Conservation (phyloP, 805 yeast species). For the Ogataea paraovalis region DNA sequence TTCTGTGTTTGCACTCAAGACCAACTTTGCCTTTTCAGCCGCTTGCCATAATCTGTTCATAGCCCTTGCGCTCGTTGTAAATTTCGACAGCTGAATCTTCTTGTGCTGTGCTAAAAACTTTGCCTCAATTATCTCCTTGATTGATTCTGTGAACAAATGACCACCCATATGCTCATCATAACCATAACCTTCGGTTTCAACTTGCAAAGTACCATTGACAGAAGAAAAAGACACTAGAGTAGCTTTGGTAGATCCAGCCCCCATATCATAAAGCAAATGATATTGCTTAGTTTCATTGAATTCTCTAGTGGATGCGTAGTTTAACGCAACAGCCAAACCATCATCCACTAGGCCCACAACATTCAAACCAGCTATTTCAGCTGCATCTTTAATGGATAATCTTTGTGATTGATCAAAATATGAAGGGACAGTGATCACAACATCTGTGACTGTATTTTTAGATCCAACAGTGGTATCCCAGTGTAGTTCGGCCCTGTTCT, state of each 20-base stretch:
- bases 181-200: conserved; percentile 72
- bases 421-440: conserved; percentile 76
- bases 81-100: conserved; percentile 32
- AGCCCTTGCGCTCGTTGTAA: conserved; percentile 50
- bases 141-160: conserved; percentile 58
- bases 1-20: conserved; percentile 84
- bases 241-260: conserved; percentile 88
- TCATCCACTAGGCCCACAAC: conserved; percentile 76
- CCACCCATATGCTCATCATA: conserved; percentile 73
- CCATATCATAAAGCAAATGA: conserved; percentile 82
- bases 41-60: conserved; percentile 69
- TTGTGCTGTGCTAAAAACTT: conserved; percentile 51
- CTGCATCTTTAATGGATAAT: conserved; percentile 67
- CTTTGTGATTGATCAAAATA: conserved; percentile 63
- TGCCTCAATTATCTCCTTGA: conserved; percentile 56
- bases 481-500: conserved; percentile 56
- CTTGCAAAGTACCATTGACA: conserved; percentile 34
- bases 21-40: conserved; percentile 84
- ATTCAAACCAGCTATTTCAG: conserved; percentile 61
- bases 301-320: conserved; percentile 58
- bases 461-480: conserved; percentile 53
- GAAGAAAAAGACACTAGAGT: conserved; percentile 68
- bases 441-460: conserved; percentile 40
- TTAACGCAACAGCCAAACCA: conserved; percentile 87
- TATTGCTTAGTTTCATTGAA: conserved; percentile 46